phyloP scores from a whole-genome alignment of 306 rosid species.

The Phaseolus lunatus region DNA sequence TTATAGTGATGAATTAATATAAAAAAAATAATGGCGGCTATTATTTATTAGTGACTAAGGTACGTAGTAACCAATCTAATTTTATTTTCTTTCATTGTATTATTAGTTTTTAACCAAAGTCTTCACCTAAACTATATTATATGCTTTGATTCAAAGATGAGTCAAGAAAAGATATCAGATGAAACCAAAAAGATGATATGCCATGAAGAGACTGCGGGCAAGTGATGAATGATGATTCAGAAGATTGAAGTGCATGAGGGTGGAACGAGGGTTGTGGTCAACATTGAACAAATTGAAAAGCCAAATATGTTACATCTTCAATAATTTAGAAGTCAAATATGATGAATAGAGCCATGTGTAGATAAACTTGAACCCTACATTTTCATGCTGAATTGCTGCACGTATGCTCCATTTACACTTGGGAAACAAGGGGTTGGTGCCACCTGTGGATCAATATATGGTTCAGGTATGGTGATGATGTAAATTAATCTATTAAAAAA shows the following conservation, averaged over 20 bases:
- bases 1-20: too few relatives aligned
- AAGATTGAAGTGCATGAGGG: not conserved
- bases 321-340: not conserved
- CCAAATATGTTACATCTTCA: too few relatives aligned
- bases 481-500: not conserved
- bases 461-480: not conserved
- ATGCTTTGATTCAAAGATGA: not conserved
- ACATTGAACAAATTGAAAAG: constrained; percentile 19
- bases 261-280: constrained; percentile 30
- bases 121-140: not conserved
- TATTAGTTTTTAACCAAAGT: constrained; percentile 23
- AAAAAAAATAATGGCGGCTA: not conserved
- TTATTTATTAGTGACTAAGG: not conserved
- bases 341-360: not conserved
- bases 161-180: constrained; percentile 37
- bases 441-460: not conserved
- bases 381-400: constrained; percentile 34
- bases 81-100: not conserved
- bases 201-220: not conserved
- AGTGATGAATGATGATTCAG: constrained; percentile 10
- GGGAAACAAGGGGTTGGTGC: not conserved
- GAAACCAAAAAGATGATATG: not conserved
- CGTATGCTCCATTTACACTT: constrained; percentile 24
- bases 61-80: not conserved
- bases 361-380: constrained; percentile 24